Evolutionary conservation across 2,329 filamentous ascomycete genomes (phyloP).

Genomic region (Aureobasidium sp.): DNA sequence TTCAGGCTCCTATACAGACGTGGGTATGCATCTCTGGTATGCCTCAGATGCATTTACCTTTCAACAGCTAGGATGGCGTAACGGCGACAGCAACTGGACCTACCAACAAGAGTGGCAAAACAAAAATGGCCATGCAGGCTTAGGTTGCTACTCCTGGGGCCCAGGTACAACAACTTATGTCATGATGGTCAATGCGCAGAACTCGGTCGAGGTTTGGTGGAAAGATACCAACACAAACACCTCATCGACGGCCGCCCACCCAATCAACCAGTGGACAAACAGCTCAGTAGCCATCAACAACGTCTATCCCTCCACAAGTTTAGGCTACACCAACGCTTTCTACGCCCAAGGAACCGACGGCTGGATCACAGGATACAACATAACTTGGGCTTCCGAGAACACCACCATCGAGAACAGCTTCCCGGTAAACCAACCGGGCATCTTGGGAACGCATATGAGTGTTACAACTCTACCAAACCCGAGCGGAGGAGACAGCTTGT

Average conservation of each 20-base stretch:
- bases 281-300: constrained; percentile 25
- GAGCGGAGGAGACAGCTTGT: constrained; percentile 22
- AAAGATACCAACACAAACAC: constrained; percentile 33
- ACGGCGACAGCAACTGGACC: constrained; percentile 29
- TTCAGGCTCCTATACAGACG: constrained; percentile 20
- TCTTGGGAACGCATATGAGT: constrained; percentile 33
- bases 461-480: constrained; percentile 27
- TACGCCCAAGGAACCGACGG: constrained; percentile 28
- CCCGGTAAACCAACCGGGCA: constrained; percentile 24
- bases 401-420: constrained; percentile 27
- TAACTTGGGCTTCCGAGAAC: constrained; percentile 31
- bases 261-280: constrained; percentile 32
- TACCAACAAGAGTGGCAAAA: constrained; percentile 28
- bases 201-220: constrained; percentile 36
- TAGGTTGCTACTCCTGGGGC: constrained; percentile 37
- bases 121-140: constrained; percentile 36
- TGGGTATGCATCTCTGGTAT: constrained; percentile 39
- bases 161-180: constrained; percentile 31
- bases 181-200: constrained; percentile 33
- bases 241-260: constrained; percentile 24
- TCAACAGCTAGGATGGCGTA: constrained; percentile 34
- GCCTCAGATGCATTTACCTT: constrained; percentile 32
- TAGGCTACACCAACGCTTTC: constrained; percentile 36
- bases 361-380: constrained; percentile 31
- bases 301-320: constrained; percentile 31